Percentiles rank a stretch among this genome's conserved stretches.
phyloP scores from a whole-genome alignment of 495 filamentous ascomycete genomes.

The Penicillium robsamsonii region DNA sequence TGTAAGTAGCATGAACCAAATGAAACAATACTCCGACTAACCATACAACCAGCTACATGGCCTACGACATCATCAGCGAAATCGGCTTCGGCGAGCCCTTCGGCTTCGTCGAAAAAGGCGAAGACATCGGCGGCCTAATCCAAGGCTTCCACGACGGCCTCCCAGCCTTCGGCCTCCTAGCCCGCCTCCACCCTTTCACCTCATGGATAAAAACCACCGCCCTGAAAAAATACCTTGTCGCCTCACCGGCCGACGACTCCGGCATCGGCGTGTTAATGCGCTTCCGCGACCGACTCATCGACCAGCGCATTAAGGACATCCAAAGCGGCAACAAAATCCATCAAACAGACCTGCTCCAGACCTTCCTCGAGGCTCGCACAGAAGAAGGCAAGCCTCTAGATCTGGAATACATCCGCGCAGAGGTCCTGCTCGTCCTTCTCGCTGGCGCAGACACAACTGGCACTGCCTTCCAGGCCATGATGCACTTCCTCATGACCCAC shows the following conservation, averaged over 20 bases:
- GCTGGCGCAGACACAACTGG: conserved; percentile 67
- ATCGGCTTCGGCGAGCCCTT: conserved; percentile 62
- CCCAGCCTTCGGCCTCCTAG: conserved; percentile 47
- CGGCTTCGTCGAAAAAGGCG: conserved; percentile 58
- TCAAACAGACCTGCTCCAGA: conserved; percentile 30
- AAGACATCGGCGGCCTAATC: conserved; percentile 56
- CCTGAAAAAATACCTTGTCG: conserved; percentile 54
- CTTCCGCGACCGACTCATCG: conserved; percentile 51
- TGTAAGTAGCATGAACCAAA: conserved; percentile 29
- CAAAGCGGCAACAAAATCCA: conserved; percentile 26
- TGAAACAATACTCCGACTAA: neutral
- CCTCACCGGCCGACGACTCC: conserved; percentile 50
- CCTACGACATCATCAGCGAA: conserved; percentile 64
- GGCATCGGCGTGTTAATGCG: conserved; percentile 44
- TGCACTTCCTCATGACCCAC: conserved; percentile 52
- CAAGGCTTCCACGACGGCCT: conserved; percentile 50
- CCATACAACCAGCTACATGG: conserved; percentile 40
- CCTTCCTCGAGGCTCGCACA: conserved; percentile 43
- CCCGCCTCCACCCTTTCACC: conserved; percentile 54
- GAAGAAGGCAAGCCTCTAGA: conserved; percentile 48
- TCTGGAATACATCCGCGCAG: conserved; percentile 52
- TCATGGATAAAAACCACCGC: conserved; percentile 52
- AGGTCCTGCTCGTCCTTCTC: conserved; percentile 54
- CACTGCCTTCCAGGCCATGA: conserved; percentile 52
- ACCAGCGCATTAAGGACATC: conserved; percentile 36